These are phyloP conservation scores for Aphanomyces astaci DNA, from an alignment of 352 stramenopile species.

Conservation along the genomic window DNA sequence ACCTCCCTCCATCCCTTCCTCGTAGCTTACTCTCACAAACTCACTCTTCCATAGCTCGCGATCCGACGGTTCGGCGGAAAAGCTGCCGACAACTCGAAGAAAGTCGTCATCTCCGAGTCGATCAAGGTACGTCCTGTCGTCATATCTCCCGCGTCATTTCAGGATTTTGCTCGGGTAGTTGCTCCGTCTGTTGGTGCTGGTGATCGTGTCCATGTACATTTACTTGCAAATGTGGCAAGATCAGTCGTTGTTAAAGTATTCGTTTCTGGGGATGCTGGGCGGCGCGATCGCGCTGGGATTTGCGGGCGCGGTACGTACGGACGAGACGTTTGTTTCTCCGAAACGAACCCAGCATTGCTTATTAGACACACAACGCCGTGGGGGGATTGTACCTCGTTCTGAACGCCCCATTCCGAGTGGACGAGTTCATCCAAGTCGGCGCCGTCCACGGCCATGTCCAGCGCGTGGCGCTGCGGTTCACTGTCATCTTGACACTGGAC, in stretches of 20 bases:
- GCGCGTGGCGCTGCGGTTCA: conserved; percentile 76
- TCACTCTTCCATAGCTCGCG: conserved; percentile 43
- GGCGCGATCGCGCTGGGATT: conserved; percentile 79
- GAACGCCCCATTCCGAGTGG: conserved; percentile 84
- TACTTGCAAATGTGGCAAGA: conserved; percentile 71
- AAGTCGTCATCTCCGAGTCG: conserved; percentile 84
- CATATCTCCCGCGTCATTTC: background rate
- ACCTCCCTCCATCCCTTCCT: too few relatives aligned
- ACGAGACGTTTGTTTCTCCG: too few relatives aligned
- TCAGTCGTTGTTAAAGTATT: conserved; percentile 72
- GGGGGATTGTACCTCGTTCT: conserved; percentile 82
- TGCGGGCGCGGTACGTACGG: conserved; percentile 48
- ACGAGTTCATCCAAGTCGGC: conserved; percentile 79
- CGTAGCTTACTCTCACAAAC: too few relatives aligned
- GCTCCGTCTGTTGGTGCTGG: conserved; percentile 57
- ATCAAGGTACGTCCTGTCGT: conserved; percentile 45
- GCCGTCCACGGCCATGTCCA: conserved; percentile 72
- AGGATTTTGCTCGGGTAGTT: conserved; percentile 34
- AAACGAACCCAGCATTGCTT: too few relatives aligned
- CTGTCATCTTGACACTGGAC: conserved; percentile 70
- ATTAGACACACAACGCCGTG: conserved; percentile 70
- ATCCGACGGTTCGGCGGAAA: conserved; percentile 76
- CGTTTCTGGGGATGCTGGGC: conserved; percentile 72
- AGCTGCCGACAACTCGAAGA: conserved; percentile 79
- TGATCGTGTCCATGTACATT: conserved; percentile 80